A percentile compares a stretch with the other conserved stretches of the same genome.
phyloP scores from a whole-genome alignment of 257 asterid genomes.

The Nicotiana benthamiana region DNA sequence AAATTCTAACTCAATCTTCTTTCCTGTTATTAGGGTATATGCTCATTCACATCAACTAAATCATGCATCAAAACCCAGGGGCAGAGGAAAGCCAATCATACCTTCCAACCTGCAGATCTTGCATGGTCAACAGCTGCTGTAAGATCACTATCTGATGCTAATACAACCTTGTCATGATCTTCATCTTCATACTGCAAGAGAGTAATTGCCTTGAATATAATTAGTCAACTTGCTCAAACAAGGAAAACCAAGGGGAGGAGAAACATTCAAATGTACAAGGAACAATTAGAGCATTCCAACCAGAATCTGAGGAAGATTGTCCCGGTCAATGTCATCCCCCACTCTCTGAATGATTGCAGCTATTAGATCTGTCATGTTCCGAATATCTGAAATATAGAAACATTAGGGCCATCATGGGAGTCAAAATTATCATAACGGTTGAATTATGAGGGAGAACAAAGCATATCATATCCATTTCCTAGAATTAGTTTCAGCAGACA shows the following conservation, averaged over 20 bases:
- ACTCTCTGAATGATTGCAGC: conserved; percentile 86
- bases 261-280: not conserved
- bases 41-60: not conserved
- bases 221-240: not conserved
- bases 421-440: not conserved
- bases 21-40: not conserved
- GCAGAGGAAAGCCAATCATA: conserved; percentile 13
- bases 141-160: conserved; percentile 91
- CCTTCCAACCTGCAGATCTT: conserved; percentile 90
- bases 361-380: conserved; percentile 59
- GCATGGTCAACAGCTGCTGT: conserved; percentile 90
- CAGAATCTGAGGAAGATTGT: conserved; percentile 83
- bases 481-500: not conserved
- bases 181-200: conserved; percentile 82
- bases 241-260: not conserved
- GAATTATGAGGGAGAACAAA: not conserved
- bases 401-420: not conserved
- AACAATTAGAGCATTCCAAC: conserved; percentile 20
- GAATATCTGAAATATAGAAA: conserved; percentile 42
- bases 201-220: not conserved
- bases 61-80: not conserved
- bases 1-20: not conserved
- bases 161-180: conserved; percentile 76
- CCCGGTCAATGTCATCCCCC: conserved; percentile 83
- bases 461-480: not conserved